phyloP scores from a whole-genome alignment of 306 rosid species.

The Cicer bijugum region DNA sequence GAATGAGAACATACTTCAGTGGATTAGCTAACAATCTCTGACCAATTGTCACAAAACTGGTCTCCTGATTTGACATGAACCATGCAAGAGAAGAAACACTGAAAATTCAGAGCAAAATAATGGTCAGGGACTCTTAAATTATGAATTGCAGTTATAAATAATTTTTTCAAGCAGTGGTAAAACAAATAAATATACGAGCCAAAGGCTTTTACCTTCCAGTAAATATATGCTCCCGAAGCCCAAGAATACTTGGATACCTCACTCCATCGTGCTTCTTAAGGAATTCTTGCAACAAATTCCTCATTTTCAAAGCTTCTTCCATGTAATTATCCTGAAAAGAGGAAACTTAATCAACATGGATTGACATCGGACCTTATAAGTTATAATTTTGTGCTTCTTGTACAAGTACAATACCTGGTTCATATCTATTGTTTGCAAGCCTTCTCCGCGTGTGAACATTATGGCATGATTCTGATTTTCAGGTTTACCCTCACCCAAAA shows the following conservation, averaged over 20 bases:
- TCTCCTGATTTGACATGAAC: slow-evolving; percentile 99
- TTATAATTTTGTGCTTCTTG: slow-evolving; percentile 2
- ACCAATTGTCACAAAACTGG: slow-evolving; percentile 97
- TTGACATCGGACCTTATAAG: slow-evolving; percentile 26
- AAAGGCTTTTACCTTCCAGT: slow-evolving; percentile 75
- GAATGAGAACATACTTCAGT: slow-evolving; percentile 66
- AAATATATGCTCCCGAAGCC: slow-evolving; percentile 96
- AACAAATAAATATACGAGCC: slow-evolving; percentile 22
- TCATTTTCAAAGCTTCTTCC: slow-evolving; percentile 99
- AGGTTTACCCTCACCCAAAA: slow-evolving; percentile 98
- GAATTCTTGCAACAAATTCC: slow-evolving; percentile 92
- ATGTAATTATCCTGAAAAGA: slow-evolving; percentile 81
- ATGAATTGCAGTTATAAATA: neutral
- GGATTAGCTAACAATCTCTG: slow-evolving; percentile 97
- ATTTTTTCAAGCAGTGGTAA: neutral
- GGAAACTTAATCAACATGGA: slow-evolving; percentile 34
- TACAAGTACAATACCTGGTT: slow-evolving; percentile 70
- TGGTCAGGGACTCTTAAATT: slow-evolving; percentile 36
- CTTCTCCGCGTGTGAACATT: slow-evolving; percentile 95
- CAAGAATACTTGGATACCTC: slow-evolving; percentile 86
- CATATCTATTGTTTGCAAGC: slow-evolving; percentile 96
- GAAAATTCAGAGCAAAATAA: slow-evolving; percentile 50
- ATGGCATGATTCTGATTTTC: slow-evolving; percentile 99
- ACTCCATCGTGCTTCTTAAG: slow-evolving; percentile 90
- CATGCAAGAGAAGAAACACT: slow-evolving; percentile 99